phyloP scores from a whole-genome alignment of 2,329 filamentous ascomycete genomes.

The Xylariales sp. region DNA sequence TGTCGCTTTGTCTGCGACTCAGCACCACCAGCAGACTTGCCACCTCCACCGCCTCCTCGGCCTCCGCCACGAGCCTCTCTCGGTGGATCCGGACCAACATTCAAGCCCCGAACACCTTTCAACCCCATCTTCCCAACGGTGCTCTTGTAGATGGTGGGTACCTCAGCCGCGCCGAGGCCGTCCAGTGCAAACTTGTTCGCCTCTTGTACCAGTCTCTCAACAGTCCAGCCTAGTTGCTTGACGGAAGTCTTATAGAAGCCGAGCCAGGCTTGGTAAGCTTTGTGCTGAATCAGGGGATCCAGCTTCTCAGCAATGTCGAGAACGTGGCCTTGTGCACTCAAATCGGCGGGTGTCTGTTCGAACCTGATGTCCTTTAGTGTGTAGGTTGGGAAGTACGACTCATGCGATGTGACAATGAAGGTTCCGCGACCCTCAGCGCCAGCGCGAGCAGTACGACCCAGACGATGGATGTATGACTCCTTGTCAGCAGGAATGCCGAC shows the following conservation, averaged over 20 bases:
- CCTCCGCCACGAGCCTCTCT: conserved; percentile 20
- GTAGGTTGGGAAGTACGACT: conserved; percentile 45
- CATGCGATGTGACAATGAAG: conserved; percentile 49
- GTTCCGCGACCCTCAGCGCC: conserved; percentile 59
- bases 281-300: conserved; percentile 38
- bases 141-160: conserved; percentile 42
- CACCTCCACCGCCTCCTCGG: conserved; percentile 15
- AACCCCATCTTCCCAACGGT: conserved; percentile 55
- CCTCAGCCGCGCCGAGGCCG: conserved; percentile 41
- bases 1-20: neutral
- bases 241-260: conserved; percentile 48
- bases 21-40: too few species aligned
- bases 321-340: conserved; percentile 38
- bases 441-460: conserved; percentile 64
- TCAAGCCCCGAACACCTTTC: conserved; percentile 45
- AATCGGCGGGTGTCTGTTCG: conserved; percentile 37
- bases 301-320: conserved; percentile 34
- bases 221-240: conserved; percentile 34
- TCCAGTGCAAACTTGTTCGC: conserved; percentile 46
- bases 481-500: conserved; percentile 54
- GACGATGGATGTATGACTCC: conserved; percentile 63
- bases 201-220: conserved; percentile 37
- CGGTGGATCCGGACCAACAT: conserved; percentile 39
- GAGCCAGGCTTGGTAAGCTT: conserved; percentile 53
- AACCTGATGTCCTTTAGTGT: conserved; percentile 52